phyloP scores from a whole-genome alignment of 257 asterid genomes.

The Solanum lignicaule region DNA sequence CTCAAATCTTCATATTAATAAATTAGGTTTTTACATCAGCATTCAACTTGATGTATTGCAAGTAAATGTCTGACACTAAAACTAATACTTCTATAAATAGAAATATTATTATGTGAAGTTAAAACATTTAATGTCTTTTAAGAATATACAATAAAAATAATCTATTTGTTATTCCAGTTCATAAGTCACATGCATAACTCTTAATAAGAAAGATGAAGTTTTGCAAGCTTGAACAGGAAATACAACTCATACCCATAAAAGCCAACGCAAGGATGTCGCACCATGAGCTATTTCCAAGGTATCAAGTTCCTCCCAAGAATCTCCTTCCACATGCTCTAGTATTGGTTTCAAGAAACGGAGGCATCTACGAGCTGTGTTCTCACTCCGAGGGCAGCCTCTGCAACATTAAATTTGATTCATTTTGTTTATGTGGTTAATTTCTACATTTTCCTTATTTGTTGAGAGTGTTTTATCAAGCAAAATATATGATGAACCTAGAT shows the following conservation, averaged over 20 bases:
- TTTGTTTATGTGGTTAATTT: constrained; percentile 32
- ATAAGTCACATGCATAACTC: neutral
- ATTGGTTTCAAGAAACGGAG: constrained; percentile 51
- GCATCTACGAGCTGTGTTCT: constrained; percentile 59
- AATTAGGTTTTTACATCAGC: neutral
- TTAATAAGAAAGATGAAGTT: neutral
- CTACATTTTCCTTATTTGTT: neutral
- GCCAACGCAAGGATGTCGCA: constrained; percentile 86
- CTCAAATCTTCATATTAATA: neutral
- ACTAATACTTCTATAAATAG: neutral
- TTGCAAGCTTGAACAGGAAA: neutral
- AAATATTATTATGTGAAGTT: neutral
- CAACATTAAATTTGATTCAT: constrained; percentile 55
- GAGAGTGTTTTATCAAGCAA: neutral
- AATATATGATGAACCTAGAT: neutral
- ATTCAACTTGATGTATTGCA: neutral
- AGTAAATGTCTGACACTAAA: neutral
- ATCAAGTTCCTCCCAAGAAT: constrained; percentile 98
- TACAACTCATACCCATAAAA: constrained; percentile 64
- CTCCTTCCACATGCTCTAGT: constrained; percentile 52
- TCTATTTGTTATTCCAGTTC: neutral
- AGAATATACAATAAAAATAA: neutral
- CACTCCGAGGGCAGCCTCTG: constrained; percentile 87
- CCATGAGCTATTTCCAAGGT: constrained; percentile 38
- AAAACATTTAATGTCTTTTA: too few species aligned